Base-by-base conservation (phyloP, 192 early-diverging fungal genomes). In the Backusella morwellensis region DNA sequence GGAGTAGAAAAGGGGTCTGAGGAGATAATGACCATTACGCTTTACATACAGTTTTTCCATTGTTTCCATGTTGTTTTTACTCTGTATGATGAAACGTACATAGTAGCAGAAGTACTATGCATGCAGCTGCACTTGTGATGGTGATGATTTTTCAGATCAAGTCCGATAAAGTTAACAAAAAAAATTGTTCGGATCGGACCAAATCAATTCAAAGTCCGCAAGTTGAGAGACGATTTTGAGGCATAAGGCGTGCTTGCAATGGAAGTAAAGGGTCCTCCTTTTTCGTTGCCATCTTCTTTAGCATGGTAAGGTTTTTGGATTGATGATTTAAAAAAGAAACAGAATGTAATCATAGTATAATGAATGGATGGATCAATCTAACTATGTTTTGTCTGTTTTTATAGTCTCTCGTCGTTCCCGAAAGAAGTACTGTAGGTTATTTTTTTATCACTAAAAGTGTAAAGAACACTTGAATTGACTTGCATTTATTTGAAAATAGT, bases 391-490 rank as follows among this genome's bases (percentile, higher is more conserved):
- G 35, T 41, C 29, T 29, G 8, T 23, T 50, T 54, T 11, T 23
- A 17, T 75, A 91, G 93, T 94, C 95, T 83, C 93, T 96, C 90
- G 93, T 95, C 77, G 94, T 95, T 80, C 91, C 93, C 72, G 92
- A 93, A 82, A 93, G 95, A 91, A 92, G 90, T 85, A 35, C 35
- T 40, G 70, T 71, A 71, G 40, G 70, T 71, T 71, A 40, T 44
- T 12, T 41, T 71, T 40, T 29, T 40, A 12, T 7, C 4, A 50
- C 15, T 44, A 44, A 7, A 40, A 40, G 38, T 44, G 6, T 7
- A 19, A 19, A n/a, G 19, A 50, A 50, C 17, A 50, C 47, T 50
- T 50, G 5, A 19, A 50, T 50, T 50, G 47, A 50, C 47, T 19
- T 50, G 42, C 32, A 32, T 50, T 50, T 50, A n/a, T 50, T 50